Evolutionary conservation across 768 basidiomycete species (phyloP), one percentile per base, ranked within the genome.

Genomic region (Tulasnella sp.): DNA sequence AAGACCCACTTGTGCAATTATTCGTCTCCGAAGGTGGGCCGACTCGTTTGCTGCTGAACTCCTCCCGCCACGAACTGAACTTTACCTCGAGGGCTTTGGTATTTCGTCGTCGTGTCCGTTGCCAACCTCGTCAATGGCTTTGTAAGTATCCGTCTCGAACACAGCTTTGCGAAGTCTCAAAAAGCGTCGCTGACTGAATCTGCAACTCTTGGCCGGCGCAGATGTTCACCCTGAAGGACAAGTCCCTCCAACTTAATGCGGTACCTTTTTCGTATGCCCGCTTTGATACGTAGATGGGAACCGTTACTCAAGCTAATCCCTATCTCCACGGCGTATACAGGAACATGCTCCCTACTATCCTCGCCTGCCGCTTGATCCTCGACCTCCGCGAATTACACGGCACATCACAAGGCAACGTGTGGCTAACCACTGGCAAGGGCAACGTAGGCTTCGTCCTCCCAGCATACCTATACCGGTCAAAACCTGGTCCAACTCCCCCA

Each of bases 81-180:
- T 79, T 9, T 73, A 68, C 75, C 29, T 17, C 4, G 79, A 90
- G 91, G 92, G 78, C 89, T 93, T 78, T 93, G 93, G 82, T 94
- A 93, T 80, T 94, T 93, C 81, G 86, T 94, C 77, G 83, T 94
- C 79, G 93, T 94, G 81, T 93, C 92, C n/a, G 89, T 93, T 71
- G 92, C 92, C 69, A 94, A 94, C 84, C 84, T 94, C 85, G 86
- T 87, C 74, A 77, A 72, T n/a, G 71, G 71, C 17, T 45, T 72
- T n/a, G 71, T 72, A 40, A 11, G 71, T 45, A 37, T 52, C n/a
- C 29, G 7, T 40, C 15, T 25, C 39, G 68, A n/a, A 36, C n/a
- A 39, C 12, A 7, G 8, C 67, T 9, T 68, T 68, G 67, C 6
- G 6, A 29, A 17, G n/a, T n/a, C n/a, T 34, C 15, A 5, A 12